Percentiles rank a stretch among this genome's conserved stretches.
Evolutionary conservation across 805 yeast species (phyloP).

Genomic region (Ogataea thermomethanolica): DNA sequence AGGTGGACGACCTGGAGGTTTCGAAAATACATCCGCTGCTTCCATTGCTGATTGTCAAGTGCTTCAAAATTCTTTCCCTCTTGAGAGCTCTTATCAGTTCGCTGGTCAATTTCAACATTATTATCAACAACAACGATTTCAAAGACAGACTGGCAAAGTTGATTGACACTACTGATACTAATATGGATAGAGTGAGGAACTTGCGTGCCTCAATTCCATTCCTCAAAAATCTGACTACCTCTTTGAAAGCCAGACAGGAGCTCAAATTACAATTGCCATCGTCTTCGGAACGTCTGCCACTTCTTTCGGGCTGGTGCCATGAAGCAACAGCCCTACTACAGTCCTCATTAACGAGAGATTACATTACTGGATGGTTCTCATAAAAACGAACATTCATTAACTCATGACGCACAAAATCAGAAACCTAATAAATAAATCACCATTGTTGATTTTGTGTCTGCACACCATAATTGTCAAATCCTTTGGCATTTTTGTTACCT

Average conservation of each 20-base stretch:
- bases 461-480: constrained; percentile 12
- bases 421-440: constrained; percentile 2
- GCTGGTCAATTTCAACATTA: constrained; percentile 23
- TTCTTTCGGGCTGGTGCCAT: constrained; percentile 23
- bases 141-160: constrained; percentile 25
- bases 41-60: constrained; percentile 26
- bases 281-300: neutral
- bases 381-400: constrained; percentile 5
- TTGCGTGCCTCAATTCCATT: constrained; percentile 21
- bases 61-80: constrained; percentile 22
- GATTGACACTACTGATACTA: constrained; percentile 18
- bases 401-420: neutral
- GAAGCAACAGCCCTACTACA: constrained; percentile 18
- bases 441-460: constrained; percentile 5
- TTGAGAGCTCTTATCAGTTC: constrained; percentile 19
- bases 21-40: constrained; percentile 26
- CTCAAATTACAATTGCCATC: constrained; percentile 11
- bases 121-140: constrained; percentile 20
- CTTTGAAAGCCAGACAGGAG: constrained; percentile 6
- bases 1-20: constrained; percentile 29
- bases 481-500: constrained; percentile 12
- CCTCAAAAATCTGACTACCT: constrained; percentile 12
- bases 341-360: constrained; percentile 20
- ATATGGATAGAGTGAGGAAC: constrained; percentile 16
- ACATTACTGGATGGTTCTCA: constrained; percentile 28